phyloP scores from a whole-genome alignment of 192 early-diverging fungal species.

The Endogone sp. region DNA sequence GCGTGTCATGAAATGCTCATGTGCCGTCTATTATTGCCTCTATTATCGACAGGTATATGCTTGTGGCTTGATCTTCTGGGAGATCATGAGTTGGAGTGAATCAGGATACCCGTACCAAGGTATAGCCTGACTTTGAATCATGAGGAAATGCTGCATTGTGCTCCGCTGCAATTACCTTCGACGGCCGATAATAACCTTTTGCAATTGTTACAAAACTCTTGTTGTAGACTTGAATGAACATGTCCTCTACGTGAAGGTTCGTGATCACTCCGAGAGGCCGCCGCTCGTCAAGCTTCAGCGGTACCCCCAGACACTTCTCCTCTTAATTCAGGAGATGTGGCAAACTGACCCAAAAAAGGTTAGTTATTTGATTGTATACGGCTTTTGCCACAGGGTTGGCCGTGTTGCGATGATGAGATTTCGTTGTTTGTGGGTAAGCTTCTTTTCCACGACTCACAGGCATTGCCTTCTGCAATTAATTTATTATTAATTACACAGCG shows the following conservation, averaged over 20 bases:
- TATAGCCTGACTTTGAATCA: no score
- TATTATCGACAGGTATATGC: conserved; percentile 47
- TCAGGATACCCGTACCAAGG: conserved; percentile 65
- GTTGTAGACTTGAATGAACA: conserved; percentile 19
- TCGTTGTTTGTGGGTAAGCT: background rate
- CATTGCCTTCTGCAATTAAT: conserved; percentile 6
- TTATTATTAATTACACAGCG: conserved; percentile 26
- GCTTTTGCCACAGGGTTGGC: background rate
- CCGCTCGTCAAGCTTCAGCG: conserved; percentile 49
- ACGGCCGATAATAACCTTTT: background rate
- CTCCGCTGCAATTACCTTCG: conserved; percentile 35
- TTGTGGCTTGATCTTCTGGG: conserved; percentile 75
- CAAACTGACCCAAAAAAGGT: conserved; percentile 48
- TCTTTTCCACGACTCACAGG: background rate
- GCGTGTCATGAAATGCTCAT: no score
- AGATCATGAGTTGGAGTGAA: conserved; percentile 71
- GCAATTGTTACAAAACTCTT: background rate
- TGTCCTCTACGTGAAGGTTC: conserved; percentile 33
- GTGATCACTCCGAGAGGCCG: conserved; percentile 57
- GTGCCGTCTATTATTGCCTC: no score
- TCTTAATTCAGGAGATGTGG: conserved; percentile 73
- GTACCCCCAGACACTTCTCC: conserved; percentile 55
- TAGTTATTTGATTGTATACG: conserved; percentile 3
- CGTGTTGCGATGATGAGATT: no score
- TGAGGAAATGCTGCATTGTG: conserved; percentile 55